phyloP scores from a whole-genome alignment of 2,329 filamentous ascomycete species.

The Pseudogymnoascus sp. region DNA sequence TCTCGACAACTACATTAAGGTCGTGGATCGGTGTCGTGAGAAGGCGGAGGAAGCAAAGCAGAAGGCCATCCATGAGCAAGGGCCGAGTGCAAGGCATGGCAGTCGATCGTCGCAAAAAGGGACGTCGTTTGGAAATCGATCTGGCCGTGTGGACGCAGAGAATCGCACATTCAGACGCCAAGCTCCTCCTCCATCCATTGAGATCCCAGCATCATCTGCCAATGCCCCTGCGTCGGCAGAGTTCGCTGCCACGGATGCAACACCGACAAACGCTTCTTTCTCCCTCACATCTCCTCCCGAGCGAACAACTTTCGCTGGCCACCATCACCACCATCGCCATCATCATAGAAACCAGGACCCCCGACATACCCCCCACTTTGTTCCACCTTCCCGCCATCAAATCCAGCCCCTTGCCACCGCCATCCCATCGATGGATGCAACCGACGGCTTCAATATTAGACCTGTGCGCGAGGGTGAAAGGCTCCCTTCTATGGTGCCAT shows the following conservation, averaged over 20 bases:
- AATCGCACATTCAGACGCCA: constrained; percentile 64
- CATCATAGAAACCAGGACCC: constrained; percentile 45
- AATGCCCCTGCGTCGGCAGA: constrained; percentile 37
- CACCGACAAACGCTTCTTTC: constrained; percentile 52
- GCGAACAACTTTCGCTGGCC: constrained; percentile 54
- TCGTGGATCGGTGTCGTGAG: constrained; percentile 84
- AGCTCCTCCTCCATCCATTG: constrained; percentile 75
- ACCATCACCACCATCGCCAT: constrained; percentile 46
- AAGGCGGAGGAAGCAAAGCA: constrained; percentile 76
- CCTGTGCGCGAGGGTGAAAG: constrained; percentile 77
- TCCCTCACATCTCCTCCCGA: constrained; percentile 65
- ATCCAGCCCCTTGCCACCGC: constrained; percentile 62
- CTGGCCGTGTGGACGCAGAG: constrained; percentile 47
- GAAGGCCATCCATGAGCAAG: constrained; percentile 37
- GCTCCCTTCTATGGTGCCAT: constrained; percentile 71
- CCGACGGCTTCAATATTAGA: constrained; percentile 65
- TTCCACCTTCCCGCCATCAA: constrained; percentile 43
- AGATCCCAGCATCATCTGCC: constrained; percentile 56
- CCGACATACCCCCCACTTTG: constrained; percentile 37
- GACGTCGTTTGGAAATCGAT: constrained; percentile 44
- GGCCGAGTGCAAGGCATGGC: constrained; percentile 31
- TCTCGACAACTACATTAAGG: constrained; percentile 95
- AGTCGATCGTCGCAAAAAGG: constrained; percentile 25
- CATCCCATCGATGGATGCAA: constrained; percentile 57
- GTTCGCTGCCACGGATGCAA: constrained; percentile 48